Conservation (phyloP, 257 asterid species). For the Plantago major region DNA sequence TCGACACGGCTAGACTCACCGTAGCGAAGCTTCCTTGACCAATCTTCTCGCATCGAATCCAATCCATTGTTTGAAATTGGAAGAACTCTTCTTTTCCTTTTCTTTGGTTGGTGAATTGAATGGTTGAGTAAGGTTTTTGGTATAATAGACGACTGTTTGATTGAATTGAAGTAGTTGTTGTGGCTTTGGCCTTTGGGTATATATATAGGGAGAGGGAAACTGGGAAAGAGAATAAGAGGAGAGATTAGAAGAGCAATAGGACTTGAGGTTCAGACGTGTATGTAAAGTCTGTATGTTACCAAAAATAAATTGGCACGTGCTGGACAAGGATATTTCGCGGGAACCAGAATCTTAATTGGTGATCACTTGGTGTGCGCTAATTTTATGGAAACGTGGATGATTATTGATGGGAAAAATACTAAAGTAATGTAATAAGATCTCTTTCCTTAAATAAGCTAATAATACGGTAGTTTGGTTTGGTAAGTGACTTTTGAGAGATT, state of each 20-base stretch:
- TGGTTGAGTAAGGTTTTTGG: constrained; percentile 5
- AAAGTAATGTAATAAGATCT: no score
- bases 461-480: no score
- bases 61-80: constrained; percentile 33
- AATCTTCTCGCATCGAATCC: constrained; percentile 45
- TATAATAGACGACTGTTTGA: neutral
- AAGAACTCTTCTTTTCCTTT: no score
- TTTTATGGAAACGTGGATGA: constrained; percentile 28
- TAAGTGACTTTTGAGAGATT: no score
- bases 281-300: constrained; percentile 1
- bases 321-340: constrained; percentile 17
- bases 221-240: no score
- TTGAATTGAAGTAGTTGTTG: neutral
- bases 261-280: constrained; percentile 10
- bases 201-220: neutral
- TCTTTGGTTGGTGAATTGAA: neutral
- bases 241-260: neutral
- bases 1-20: constrained; percentile 39
- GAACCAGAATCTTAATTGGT: neutral
- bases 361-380: neutral
- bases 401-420: neutral
- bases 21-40: constrained; percentile 58
- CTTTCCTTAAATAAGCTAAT: no score
- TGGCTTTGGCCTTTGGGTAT: neutral
- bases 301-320: constrained; percentile 22